Evolutionary conservation across 2,329 filamentous ascomycete species (phyloP), one percentile per base, ranked within the genome.

Genomic region (Ceratocystis albifundus): DNA sequence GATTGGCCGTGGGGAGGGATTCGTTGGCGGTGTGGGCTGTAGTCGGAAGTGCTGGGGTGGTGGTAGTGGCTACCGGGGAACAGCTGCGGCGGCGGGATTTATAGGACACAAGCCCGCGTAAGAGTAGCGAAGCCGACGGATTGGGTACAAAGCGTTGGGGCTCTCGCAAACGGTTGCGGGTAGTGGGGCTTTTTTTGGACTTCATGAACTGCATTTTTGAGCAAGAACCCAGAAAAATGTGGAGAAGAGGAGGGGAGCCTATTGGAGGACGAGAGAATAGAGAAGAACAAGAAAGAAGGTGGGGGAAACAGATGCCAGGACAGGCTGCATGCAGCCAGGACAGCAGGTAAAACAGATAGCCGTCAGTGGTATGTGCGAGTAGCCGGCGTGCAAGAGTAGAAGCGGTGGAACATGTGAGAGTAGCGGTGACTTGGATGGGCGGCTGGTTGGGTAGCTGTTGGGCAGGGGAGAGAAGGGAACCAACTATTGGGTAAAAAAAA

Each of bases 121-220:
- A 44, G 22, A 62, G 61, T n/a, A 44, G 48, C 10, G 50, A 45
- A 15, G 50, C n/a, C 4, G 41, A 46, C 7, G 50, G 4, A n/a
- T 66, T 15, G 48, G 8, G 50, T 17, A 22, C 15, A 36, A 61
- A n/a, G 28, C 55, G 55, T 25, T 59, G 36, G 55, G 55, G 61
- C 17, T 65, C 25, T 46, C 15, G 46, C 20, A 48, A 25, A 25
- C 55, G 45, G 22, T 45, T 30, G 59, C 15, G 59, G 36, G 53
- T 57, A 30, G 46, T 45, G 22, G 65, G 62, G 32, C 28, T 50
- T 41, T 55, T 62, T 45, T 55, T 66, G 28, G 44, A 12, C n/a
- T 46, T 48, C 65, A 45, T 62, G 30, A 62, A 53, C 30, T 32
- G 20, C 65, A 66, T 66, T 25, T 5, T 46, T 20, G 3, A 22